Base-by-base conservation (phyloP, 169 alveolate species). In the Eimeria necatrix region DNA sequence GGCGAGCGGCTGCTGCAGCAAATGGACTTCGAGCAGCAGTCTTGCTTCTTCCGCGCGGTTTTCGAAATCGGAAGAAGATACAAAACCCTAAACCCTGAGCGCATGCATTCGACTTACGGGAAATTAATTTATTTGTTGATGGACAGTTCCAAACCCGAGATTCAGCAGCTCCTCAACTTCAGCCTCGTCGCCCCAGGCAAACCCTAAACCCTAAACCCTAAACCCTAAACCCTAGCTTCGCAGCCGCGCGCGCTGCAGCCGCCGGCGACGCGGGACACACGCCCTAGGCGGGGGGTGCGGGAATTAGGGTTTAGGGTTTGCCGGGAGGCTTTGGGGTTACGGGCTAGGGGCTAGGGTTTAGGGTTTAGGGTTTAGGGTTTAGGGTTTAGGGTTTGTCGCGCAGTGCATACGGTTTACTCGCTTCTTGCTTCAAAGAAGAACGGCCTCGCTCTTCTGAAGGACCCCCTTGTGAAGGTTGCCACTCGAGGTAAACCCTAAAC, bases 51-150 rank as follows among this genome's bases (percentile, higher is more conserved):
- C 89, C 96, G 98, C 90, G 95, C 95, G 71, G 97, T 98, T 22
- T 98, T 98, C 93, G 99, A 98, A 94, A 97, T 98, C 49, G 99
- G 99, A 8, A 93, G 99, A 68, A 88, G 99, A 26, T 98, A 98
- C 94, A 98, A 98, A 91, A 98, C 98, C 61, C 93, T 98, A n/a
- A 98, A 98, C 95, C 99, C 99, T 14, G 99, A 98, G 88, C 83
- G 97, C 68, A 98, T 98, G 99, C 91, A 99, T 48, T 96, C 96
- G 59, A 94, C 98, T 32, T 98, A 98, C 85, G 99, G 99, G 22
- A 98, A 98, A 80, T 95, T 98, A 59, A 97, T 98, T 80, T 98
- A 97, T 94, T 97, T 98, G 86, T 96, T 98, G 71, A 98, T 98
- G 99, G 99, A 98, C 91, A 96, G 99, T 10, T 86, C 97, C 88